Percentiles rank a stretch among this genome's conserved stretches.
phyloP scores from a whole-genome alignment of 371 early-diverging fungal genomes.

The Furculomyces boomerangus region DNA sequence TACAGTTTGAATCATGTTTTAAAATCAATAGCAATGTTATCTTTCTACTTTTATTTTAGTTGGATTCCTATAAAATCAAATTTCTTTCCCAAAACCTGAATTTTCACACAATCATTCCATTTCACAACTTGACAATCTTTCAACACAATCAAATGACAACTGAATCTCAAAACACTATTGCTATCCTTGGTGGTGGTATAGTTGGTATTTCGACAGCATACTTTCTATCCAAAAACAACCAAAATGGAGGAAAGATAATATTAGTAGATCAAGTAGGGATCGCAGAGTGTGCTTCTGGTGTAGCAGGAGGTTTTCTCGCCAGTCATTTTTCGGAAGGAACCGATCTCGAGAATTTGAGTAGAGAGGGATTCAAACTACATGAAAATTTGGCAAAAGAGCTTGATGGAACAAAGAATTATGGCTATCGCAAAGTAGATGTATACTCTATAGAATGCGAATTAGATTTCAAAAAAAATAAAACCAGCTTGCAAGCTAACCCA shows the following conservation, averaged over 20 bases:
- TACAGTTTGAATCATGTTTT: too few relatives aligned
- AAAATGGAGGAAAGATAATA: constrained; percentile 16
- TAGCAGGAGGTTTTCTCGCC: constrained; percentile 54
- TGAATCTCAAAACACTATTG: constrained; percentile 22
- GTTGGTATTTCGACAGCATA: constrained; percentile 44
- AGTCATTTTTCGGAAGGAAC: constrained; percentile 38
- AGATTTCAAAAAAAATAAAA: constrained; percentile 7
- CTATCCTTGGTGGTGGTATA: constrained; percentile 36
- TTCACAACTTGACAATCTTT: too few relatives aligned
- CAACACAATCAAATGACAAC: too few relatives aligned
- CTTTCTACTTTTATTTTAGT: too few relatives aligned
- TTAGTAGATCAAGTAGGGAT: constrained; percentile 38
- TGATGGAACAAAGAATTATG: constrained; percentile 31
- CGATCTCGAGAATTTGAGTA: constrained; percentile 26
- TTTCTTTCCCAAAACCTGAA: too few relatives aligned
- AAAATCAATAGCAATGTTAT: too few relatives aligned
- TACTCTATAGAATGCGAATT: constrained; percentile 22
- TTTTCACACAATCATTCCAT: too few relatives aligned
- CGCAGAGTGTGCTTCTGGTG: constrained; percentile 44
- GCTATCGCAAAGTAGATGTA: constrained; percentile 36
- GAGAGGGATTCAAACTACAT: constrained; percentile 39
- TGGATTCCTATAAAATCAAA: too few relatives aligned
- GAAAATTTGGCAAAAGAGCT: constrained; percentile 31
- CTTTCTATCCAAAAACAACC: constrained; percentile 25
- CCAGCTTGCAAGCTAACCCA: constrained; percentile 12